Percentiles rank a stretch among this genome's conserved stretches.
phyloP scores from a whole-genome alignment of 1,284 basidiomycete genomes.

The Anthracocystis walkeri region DNA sequence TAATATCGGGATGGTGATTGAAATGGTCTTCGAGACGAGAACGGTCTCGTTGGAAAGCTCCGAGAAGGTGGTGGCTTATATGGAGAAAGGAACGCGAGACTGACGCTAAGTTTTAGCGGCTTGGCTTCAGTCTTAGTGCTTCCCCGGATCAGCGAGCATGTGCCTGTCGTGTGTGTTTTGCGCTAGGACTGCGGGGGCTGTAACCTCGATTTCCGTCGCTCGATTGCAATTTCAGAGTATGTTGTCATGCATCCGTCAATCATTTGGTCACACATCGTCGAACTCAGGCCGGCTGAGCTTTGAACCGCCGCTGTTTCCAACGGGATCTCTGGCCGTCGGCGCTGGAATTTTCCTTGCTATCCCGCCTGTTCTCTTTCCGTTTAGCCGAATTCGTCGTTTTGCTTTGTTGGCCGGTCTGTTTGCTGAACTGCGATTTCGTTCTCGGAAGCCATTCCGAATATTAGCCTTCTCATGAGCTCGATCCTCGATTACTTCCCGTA shows the following conservation, averaged over 20 bases:
- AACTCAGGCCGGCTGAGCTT: not conserved
- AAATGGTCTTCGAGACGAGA: not conserved
- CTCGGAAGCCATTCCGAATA: conserved; percentile 1
- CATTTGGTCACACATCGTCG: too few relatives aligned
- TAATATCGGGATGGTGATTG: not conserved
- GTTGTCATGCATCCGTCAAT: too few relatives aligned
- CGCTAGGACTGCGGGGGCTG: too few relatives aligned
- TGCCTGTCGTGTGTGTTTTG: not conserved
- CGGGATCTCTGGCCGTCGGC: not conserved
- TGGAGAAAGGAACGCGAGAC: not conserved
- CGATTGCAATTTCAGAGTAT: too few relatives aligned
- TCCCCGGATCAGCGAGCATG: conserved; percentile 3
- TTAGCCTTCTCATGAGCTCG: not conserved
- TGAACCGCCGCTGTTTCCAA: conserved; percentile 4
- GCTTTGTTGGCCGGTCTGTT: not conserved
- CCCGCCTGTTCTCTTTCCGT: not conserved
- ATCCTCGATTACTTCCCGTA: not conserved
- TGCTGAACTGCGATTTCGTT: not conserved
- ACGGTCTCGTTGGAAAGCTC: too few relatives aligned
- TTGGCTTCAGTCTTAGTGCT: not conserved
- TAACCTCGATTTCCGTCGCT: too few relatives aligned
- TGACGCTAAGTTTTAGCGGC: not conserved
- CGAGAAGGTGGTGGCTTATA: not conserved
- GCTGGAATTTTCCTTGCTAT: not conserved
- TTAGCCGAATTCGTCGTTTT: not conserved